Evolutionary conservation across 176 grass and related monocot species (phyloP), one percentile per base, ranked within the genome.

Genomic region (Phoenix roebelenii): DNA sequence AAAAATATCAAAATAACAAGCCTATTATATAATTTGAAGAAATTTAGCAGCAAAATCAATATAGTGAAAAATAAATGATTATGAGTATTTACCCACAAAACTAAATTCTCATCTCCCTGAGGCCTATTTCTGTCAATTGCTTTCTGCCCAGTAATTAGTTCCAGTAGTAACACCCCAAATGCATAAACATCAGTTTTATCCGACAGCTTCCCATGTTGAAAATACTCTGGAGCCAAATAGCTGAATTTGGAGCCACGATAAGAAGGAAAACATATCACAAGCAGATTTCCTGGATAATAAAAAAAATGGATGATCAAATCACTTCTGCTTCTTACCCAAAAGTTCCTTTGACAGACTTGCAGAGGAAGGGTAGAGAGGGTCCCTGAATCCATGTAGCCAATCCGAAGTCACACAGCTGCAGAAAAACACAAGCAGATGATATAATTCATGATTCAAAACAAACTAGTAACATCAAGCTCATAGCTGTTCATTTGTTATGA

Each of bases 161-260:
- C 79, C 73, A 82, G 51, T 14, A 82, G 65, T 25, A 82, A 73
- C 16, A 82, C 79, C 3, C 79, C 79, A 18, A 82, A 77, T 35
- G 79, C 66, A 35, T 82, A 82, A 15, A 82, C 79, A 76, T 82
- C 79, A 24, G 79, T 82, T 76, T 77, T 82, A 56, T 72, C 79
- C 9, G 79, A 82, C 54, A 82, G 51, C 54, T 82, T 82, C 9
- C 79, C 79, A 56, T 77, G 73, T 23, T 82, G 79, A 50, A 82
- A 82, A 50, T 82, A 82, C 57, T 82, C 79, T 54, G 79, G 79
- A 28, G 79, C 79, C 72, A 82, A 18, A 77, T 82, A 82, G 30
- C 79, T 82, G 70, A 22, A 51, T 35, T 64, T 15, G 52, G 14
- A 61, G 52, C 30, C 60, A 66, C 63, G 50, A 29, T 49, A 54